These are phyloP conservation scores for Myochromella boudieri DNA, from an alignment of 768 basidiomycete genomes.

Conservation along the genomic window DNA sequence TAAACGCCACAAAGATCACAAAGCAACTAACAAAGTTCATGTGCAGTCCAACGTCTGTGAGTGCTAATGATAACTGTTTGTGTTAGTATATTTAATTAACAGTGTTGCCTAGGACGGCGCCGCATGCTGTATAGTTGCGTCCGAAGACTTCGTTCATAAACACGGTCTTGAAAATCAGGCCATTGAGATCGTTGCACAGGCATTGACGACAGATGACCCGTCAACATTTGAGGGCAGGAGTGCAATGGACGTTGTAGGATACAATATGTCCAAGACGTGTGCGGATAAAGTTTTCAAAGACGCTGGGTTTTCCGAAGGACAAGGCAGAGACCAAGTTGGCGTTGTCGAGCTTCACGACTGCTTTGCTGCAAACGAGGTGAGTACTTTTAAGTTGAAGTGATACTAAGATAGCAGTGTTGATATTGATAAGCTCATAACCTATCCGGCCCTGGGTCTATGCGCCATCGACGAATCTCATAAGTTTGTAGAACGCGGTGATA, in stretches of 20 bases:
- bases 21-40: constrained; percentile 79
- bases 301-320: constrained; percentile 64
- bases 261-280: constrained; percentile 67
- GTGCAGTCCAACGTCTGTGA: constrained; percentile 82
- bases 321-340: constrained; percentile 73
- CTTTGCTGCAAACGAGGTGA: constrained; percentile 78
- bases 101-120: constrained; percentile 63
- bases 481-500: constrained; percentile 73
- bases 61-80: constrained; percentile 21
- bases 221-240: constrained; percentile 64
- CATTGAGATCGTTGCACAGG: constrained; percentile 74
- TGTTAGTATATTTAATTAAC: neutral
- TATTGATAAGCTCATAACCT: constrained; percentile 64
- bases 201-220: constrained; percentile 64
- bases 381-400: neutral
- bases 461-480: constrained; percentile 65
- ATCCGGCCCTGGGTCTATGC: constrained; percentile 78
- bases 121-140: constrained; percentile 75
- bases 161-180: constrained; percentile 83
- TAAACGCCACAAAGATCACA: constrained; percentile 66
- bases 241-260: constrained; percentile 83
- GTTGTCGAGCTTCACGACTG: constrained; percentile 88
- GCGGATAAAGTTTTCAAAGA: constrained; percentile 70
- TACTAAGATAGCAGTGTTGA: neutral
- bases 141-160: constrained; percentile 72